phyloP scores from a whole-genome alignment of 1,139 yeast genomes.

The Trichomonascaceae sp. region DNA sequence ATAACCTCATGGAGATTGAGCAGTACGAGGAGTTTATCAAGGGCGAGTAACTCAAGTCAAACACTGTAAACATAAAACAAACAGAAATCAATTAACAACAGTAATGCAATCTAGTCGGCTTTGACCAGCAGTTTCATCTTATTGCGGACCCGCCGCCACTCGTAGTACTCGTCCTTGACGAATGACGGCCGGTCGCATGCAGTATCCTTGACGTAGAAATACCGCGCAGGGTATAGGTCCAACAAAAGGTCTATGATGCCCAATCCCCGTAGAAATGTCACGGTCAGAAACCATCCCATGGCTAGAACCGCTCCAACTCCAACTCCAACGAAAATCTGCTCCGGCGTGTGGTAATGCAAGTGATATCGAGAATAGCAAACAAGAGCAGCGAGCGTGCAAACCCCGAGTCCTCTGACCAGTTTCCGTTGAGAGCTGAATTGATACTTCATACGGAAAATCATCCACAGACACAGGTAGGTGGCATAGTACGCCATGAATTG shows the following conservation, averaged over 20 bases:
- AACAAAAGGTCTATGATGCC: conserved; percentile 26
- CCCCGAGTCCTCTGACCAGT: conserved; percentile 14
- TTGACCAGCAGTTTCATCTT: conserved; percentile 20
- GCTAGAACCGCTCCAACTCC: conserved; percentile 52
- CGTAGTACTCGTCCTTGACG: conserved; percentile 22
- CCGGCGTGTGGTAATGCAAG: conserved; percentile 58
- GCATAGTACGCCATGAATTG: conserved; percentile 88
- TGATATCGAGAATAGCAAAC: conserved; percentile 72
- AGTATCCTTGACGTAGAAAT: conserved; percentile 27
- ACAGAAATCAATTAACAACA: not conserved
- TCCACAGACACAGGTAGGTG: conserved; percentile 44
- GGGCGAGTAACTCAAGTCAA: conserved; percentile 6
- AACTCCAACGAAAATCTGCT: conserved; percentile 67
- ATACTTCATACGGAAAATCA: conserved; percentile 31
- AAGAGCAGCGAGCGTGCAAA: conserved; percentile 25
- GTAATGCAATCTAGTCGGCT: conserved; percentile 11
- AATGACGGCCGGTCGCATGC: conserved; percentile 22
- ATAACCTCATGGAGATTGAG: conserved; percentile 37
- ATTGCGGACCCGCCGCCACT: conserved; percentile 21
- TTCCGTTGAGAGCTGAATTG: conserved; percentile 19
- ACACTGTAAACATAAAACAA: not conserved
- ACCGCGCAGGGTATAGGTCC: conserved; percentile 21
- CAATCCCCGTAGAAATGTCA: conserved; percentile 29
- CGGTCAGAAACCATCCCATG: conserved; percentile 39
- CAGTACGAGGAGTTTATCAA: conserved; percentile 54